Percentiles rank a stretch among this genome's conserved stretches.
These are phyloP conservation scores for Abrus precatorius DNA, from an alignment of 306 rosid genomes.

Conservation along the genomic window DNA sequence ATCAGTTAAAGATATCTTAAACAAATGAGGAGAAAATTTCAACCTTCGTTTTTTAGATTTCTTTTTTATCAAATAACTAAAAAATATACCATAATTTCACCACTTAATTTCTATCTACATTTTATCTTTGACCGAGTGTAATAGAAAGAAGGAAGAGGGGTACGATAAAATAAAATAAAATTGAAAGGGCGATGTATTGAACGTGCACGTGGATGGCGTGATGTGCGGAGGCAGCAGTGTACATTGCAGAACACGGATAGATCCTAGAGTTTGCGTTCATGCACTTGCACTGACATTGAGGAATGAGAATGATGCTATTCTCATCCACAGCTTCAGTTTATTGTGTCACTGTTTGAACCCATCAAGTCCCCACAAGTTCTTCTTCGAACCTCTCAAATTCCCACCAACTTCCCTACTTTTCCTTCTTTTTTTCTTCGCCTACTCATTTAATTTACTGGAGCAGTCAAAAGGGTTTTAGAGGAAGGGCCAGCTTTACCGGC, in stretches of 20 bases:
- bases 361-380: constrained; percentile 29
- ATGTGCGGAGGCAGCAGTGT: not conserved
- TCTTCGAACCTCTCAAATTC: constrained; percentile 41
- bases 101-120: no score
- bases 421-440: not conserved
- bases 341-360: not conserved
- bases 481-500: no score
- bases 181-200: not conserved
- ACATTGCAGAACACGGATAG: not conserved
- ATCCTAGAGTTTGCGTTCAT: not conserved
- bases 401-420: not conserved
- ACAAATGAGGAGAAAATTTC: no score
- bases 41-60: no score
- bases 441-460: not conserved
- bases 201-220: not conserved
- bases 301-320: constrained; percentile 49
- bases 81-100: no score
- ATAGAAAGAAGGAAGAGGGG: no score
- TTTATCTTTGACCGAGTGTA: no score
- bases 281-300: constrained; percentile 55
- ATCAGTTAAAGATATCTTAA: no score
- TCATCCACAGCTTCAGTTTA: not conserved
- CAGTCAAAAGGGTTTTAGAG: no score
- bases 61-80: no score
- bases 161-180: no score